Percentiles rank a stretch among this genome's conserved stretches.
Conservation (phyloP, 1,284 basidiomycete genomes). For the Naganishia sp. region DNA sequence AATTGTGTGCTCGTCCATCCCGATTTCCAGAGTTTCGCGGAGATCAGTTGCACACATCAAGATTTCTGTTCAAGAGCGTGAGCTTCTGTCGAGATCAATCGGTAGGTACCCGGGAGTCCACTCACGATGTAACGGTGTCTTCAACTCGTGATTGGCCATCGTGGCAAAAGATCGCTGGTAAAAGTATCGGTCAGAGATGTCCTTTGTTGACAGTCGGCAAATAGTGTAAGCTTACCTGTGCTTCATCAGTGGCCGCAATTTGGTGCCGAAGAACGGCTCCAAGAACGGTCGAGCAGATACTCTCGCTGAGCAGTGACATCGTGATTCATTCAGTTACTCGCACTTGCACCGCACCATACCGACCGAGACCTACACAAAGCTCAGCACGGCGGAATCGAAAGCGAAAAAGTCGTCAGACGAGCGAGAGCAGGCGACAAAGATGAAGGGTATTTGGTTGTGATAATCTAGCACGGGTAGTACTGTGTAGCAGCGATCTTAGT, state of each 20-base stretch:
- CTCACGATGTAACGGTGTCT: slow-evolving; percentile 43
- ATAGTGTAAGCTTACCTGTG: slow-evolving; percentile 34
- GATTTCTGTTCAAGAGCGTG: slow-evolving; percentile 19
- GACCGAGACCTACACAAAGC: slow-evolving; percentile 38
- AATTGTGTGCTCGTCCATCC: slow-evolving; percentile 17
- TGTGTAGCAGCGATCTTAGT: background rate
- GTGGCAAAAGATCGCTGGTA: slow-evolving; percentile 40
- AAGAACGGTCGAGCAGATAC: slow-evolving; percentile 41
- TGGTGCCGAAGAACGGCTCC: slow-evolving; percentile 29
- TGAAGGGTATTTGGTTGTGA: slow-evolving; percentile 46
- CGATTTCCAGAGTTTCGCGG: slow-evolving; percentile 21
- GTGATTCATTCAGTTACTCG: too few species aligned
- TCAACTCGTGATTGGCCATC: slow-evolving; percentile 41
- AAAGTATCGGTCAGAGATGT: background rate
- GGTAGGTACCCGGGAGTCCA: background rate
- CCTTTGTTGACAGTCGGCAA: too few species aligned
- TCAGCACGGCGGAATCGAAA: slow-evolving; percentile 44
- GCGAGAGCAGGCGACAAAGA: slow-evolving; percentile 41
- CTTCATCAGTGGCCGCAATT: slow-evolving; percentile 19
- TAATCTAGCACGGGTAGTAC: slow-evolving; percentile 50
- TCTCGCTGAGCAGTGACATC: slow-evolving; percentile 35
- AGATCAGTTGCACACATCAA: slow-evolving; percentile 23
- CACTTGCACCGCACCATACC: too few species aligned
- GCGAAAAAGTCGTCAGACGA: slow-evolving; percentile 48
- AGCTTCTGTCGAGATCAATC: background rate